A percentile compares a stretch with the other conserved stretches of the same genome.
Evolutionary conservation across 164 flowering plant genomes (phyloP).

Genomic region (Santalum album): DNA sequence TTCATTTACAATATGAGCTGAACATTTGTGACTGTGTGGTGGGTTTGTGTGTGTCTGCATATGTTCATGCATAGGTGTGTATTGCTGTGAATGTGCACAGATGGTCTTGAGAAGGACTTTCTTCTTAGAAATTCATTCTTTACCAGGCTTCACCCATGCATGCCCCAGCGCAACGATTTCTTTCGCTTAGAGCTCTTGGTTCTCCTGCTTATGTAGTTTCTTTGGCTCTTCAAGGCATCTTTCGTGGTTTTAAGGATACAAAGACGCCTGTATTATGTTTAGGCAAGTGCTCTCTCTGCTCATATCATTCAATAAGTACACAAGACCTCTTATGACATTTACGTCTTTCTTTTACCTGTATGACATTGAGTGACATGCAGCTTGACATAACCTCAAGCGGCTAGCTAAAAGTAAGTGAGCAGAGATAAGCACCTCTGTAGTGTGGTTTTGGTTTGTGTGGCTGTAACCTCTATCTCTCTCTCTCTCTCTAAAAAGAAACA

Average conservation of each 20-base stretch:
- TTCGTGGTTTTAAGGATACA: constrained; percentile 92
- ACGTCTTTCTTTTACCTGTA: neutral
- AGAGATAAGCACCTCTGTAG: too few species aligned
- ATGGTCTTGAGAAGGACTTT: constrained; percentile 9
- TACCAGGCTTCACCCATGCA: constrained; percentile 77
- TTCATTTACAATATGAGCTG: neutral
- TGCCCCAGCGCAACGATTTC: constrained; percentile 58
- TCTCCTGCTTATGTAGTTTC: constrained; percentile 90
- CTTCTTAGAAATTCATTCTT: constrained; percentile 15
- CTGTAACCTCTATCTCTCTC: too few species aligned
- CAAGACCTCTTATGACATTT: neutral
- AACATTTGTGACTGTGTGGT: neutral
- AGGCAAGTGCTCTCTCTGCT: constrained; percentile 43
- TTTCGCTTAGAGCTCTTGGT: constrained; percentile 73
- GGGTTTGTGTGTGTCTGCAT: too few species aligned
- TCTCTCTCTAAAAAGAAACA: too few species aligned
- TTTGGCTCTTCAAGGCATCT: constrained; percentile 82
- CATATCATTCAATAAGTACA: neutral
- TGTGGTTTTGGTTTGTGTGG: too few species aligned
- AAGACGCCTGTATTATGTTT: constrained; percentile 77
- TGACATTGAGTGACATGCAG: neutral
- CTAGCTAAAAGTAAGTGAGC: too few species aligned
- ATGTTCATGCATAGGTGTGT: neutral
- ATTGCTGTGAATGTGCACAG: neutral
- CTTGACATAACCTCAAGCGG: too few species aligned